Conservation (phyloP, 768 basidiomycete species). For the Tricholoma terreum region DNA sequence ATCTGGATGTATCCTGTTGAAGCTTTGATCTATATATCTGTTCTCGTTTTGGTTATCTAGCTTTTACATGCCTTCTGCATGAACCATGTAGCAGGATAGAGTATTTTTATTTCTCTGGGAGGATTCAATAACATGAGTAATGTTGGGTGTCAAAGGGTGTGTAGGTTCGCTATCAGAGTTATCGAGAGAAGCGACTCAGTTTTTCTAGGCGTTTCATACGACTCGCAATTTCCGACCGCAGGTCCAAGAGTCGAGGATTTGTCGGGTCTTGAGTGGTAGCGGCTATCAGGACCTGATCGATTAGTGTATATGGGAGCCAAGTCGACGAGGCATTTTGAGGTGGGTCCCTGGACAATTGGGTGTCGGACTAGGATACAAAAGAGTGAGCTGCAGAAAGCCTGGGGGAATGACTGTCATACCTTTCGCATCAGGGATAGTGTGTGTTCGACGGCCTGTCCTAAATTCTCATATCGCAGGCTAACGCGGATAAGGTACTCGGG, state of each 20-base stretch:
- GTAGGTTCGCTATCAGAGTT: not conserved
- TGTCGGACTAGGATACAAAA: constrained; percentile 43
- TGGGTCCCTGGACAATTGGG: constrained; percentile 47
- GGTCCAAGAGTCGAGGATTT: constrained; percentile 45
- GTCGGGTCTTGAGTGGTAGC: constrained; percentile 52
- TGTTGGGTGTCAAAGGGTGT: not conserved
- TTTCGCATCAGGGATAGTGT: constrained; percentile 68
- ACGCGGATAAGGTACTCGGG: constrained; percentile 82
- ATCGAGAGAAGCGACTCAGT: constrained; percentile 41
- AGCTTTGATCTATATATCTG: constrained; percentile 16
- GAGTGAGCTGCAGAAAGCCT: constrained; percentile 10
- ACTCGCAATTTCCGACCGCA: constrained; percentile 59
- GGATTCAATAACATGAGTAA: constrained; percentile 24
- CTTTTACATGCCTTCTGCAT: constrained; percentile 10
- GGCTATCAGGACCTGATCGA: constrained; percentile 77
- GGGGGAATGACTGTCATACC: constrained; percentile 37
- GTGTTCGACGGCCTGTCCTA: constrained; percentile 75
- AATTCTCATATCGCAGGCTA: constrained; percentile 73
- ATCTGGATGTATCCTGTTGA: constrained; percentile 20
- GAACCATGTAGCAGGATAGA: constrained; percentile 34
- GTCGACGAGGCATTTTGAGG: constrained; percentile 57
- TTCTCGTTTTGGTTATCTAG: constrained; percentile 16
- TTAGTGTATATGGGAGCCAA: constrained; percentile 81
- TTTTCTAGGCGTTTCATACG: constrained; percentile 71
- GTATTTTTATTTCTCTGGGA: constrained; percentile 30